phyloP scores from a whole-genome alignment of 2,329 filamentous ascomycete species.

The Teratosphaeriaceae sp. region DNA sequence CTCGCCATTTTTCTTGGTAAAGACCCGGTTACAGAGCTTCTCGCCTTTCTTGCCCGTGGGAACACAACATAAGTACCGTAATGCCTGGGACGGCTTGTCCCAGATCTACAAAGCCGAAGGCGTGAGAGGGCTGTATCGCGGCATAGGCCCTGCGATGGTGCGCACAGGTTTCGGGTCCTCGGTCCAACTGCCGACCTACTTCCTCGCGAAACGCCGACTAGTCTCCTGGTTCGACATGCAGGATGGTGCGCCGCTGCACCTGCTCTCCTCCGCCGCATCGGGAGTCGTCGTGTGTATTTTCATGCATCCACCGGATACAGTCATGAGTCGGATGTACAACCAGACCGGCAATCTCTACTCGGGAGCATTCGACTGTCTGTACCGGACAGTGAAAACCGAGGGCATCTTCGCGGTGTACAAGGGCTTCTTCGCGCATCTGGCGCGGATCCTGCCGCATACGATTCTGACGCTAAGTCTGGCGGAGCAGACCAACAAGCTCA shows the following conservation, averaged over 20 bases:
- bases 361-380: conserved; percentile 85
- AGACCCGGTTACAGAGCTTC: conserved; percentile 90
- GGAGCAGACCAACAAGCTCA: conserved; percentile 93
- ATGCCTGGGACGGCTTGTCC: conserved; percentile 73
- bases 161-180: conserved; percentile 92
- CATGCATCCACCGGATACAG: conserved; percentile 98
- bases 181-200: conserved; percentile 95
- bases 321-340: conserved; percentile 99
- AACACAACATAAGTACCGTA: conserved; percentile 90
- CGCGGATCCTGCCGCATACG: conserved; percentile 90
- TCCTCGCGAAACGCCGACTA: conserved; percentile 87
- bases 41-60: conserved; percentile 89
- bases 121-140: conserved; percentile 74
- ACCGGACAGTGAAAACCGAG: conserved; percentile 86
- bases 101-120: conserved; percentile 77
- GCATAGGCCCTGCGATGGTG: conserved; percentile 90
- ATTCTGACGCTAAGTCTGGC: conserved; percentile 75
- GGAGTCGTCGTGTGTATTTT: conserved; percentile 96
- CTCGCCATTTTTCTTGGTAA: conserved; percentile 95
- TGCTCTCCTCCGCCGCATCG: conserved; percentile 80
- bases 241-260: conserved; percentile 81
- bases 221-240: conserved; percentile 79
- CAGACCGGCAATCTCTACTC: conserved; percentile 96
- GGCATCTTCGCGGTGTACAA: conserved; percentile 94
- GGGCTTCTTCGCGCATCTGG: conserved; percentile 90